Evolutionary conservation across 2,329 filamentous ascomycete genomes (phyloP).

Genomic region (Cladophialophora yegresii): DNA sequence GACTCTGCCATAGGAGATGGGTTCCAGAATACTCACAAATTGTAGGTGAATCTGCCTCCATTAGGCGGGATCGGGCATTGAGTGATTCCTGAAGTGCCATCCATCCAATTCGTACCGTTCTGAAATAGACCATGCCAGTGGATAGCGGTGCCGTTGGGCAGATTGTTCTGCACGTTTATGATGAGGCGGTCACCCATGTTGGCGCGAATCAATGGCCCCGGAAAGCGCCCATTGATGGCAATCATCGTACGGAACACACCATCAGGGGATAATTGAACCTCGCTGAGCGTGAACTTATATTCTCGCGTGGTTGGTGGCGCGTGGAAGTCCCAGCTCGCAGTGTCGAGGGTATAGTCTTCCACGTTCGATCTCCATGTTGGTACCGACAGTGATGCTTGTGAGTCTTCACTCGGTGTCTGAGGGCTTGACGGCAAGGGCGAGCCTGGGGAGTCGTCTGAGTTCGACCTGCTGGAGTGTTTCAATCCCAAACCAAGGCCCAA

Average conservation of each 20-base stretch:
- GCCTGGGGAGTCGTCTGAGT: not conserved
- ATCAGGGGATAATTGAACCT: slow-evolving; percentile 58
- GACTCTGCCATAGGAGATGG: not conserved
- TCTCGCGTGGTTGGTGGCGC: slow-evolving; percentile 56
- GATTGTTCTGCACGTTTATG: slow-evolving; percentile 67
- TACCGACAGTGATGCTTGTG: slow-evolving; percentile 7
- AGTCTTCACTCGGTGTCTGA: slow-evolving; percentile 5
- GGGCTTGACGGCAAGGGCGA: slow-evolving; percentile 6
- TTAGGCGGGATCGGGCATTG: slow-evolving; percentile 69
- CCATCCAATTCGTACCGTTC: slow-evolving; percentile 73
- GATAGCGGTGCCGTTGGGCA: slow-evolving; percentile 65
- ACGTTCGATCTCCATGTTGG: slow-evolving; percentile 12
- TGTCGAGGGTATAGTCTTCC: slow-evolving; percentile 59
- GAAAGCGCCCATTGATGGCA: slow-evolving; percentile 73
- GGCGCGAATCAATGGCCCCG: slow-evolving; percentile 69
- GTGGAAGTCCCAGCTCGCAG: slow-evolving; percentile 56
- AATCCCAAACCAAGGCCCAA: slow-evolving; percentile 12
- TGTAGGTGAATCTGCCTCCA: slow-evolving; percentile 61
- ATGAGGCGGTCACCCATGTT: slow-evolving; percentile 71
- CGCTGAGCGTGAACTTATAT: slow-evolving; percentile 56
- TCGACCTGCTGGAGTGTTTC: slow-evolving; percentile 5
- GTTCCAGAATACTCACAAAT: slow-evolving; percentile 49
- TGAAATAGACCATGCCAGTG: slow-evolving; percentile 80
- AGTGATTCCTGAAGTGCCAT: slow-evolving; percentile 67
- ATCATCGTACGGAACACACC: slow-evolving; percentile 57